Base-by-base conservation (phyloP, 257 asterid genomes). In the Plantago ovata region DNA sequence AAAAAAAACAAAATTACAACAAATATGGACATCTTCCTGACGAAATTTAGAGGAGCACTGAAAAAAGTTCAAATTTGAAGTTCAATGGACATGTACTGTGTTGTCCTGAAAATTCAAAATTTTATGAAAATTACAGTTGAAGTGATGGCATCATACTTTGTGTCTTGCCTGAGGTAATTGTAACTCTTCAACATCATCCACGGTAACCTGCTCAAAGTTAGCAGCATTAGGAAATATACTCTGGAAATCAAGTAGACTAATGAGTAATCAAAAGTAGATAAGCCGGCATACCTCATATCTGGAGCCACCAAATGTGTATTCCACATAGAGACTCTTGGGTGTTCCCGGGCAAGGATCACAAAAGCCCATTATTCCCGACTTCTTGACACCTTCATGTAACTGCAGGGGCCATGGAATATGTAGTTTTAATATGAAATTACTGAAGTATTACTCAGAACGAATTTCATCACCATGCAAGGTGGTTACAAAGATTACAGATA, bases 311-410 rank as follows among this genome's bases (percentile, higher is more conserved):
- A 72, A 78, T 6, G 79, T 75, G 69, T 89, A 93, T 62, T 81
- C 94, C 43, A 93, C 81, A 43, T 76, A 69, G 77, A 93, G 64
- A 68, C 76, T 81, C 80, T 89, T 93, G n/a, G 82, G 67, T 67
- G 79, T 94, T 49, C 89, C 95, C 0, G 99, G 97, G 63, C 90
- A 93, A 77, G 97, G 95, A 84, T 93, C 97, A 13, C 97, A 93
- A 66, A 84, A 93, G n/a, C 99, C 99, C 97, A 93, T 93, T 52
- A 93, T 89, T 62, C 99, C 97, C 0, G 95, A 89, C 70, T 89
- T 89, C 75, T 86, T 89, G 48, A 89, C 92, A 39, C 97, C 95
- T 46, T 76, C 88, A 19, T 93, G 96, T 22, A 93, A 87, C 99
- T 93, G 85, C 76, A 76, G 36, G 41, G 65, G 52, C 52, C 16